Evolutionary conservation across 2,329 filamentous ascomycete species (phyloP).

Genomic region (Botrytis medusae): DNA sequence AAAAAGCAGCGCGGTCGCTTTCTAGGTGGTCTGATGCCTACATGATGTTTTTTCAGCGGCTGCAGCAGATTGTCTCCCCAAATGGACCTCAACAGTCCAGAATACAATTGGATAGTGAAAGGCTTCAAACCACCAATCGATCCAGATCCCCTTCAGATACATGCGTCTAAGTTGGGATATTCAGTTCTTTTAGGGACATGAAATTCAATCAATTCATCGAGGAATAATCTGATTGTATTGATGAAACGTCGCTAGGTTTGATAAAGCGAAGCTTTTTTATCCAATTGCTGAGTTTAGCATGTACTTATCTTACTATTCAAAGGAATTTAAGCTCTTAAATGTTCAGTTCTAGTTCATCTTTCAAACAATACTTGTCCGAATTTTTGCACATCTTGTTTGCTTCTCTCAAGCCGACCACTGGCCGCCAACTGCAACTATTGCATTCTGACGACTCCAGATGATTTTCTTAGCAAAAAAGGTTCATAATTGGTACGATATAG

Average conservation of each 20-base stretch:
- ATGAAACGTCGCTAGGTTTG: not conserved
- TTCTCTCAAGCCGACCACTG: too few species aligned
- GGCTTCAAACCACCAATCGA: not conserved
- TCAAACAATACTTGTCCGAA: too few species aligned
- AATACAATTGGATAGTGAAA: not conserved
- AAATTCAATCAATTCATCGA: too few species aligned
- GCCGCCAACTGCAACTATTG: too few species aligned
- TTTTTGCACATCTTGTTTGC: too few species aligned
- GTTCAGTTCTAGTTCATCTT: too few species aligned
- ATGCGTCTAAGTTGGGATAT: not conserved
- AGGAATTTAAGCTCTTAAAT: too few species aligned
- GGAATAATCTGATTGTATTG: not conserved
- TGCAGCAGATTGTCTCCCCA: not conserved
- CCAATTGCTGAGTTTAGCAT: accelerated
- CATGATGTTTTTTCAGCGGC: not conserved
- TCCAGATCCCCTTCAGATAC: not conserved
- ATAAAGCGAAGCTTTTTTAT: not conserved
- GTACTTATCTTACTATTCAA: too few species aligned
- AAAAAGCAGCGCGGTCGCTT: not conserved
- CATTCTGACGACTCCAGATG: too few species aligned
- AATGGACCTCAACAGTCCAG: not conserved
- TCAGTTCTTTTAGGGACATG: not conserved
- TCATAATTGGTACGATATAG: too few species aligned
- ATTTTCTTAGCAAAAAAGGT: too few species aligned
- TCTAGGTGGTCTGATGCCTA: not conserved